Evolutionary conservation across 129 eudicot genomes (phyloP), one percentile per base, ranked within the genome.

Genomic region (Solidago caesia): DNA sequence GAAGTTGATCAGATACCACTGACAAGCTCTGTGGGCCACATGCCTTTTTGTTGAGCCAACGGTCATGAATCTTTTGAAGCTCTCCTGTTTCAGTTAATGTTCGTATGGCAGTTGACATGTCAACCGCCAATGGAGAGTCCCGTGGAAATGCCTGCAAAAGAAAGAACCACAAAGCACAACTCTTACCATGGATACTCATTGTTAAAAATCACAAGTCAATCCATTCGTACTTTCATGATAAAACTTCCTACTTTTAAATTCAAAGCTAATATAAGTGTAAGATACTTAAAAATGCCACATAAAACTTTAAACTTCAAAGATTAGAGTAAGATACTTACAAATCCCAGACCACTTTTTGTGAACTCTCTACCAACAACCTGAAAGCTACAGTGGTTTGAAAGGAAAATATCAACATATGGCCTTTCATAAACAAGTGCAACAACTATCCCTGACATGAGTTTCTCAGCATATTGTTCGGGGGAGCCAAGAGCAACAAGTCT

Each of bases 11-110:
- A 4, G 64, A 58, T 16, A 56, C 62, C 13, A 52, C 6, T 21
- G 61, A 55, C 26, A 25, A 55, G 61, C 61, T 55, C n/a, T 55
- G 61, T 55, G 61, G 61, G 61, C 61, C 61, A 55, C 61, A 55
- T 25, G 61, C 61, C 13, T 55, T 21, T 55, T 55, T 55, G 61
- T 55, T 55, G 61, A 55, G 61, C 61, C 61, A 55, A 4, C 7
- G 21, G 61, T 55, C 61, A 14, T 14, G 61, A 55, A 55, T 55
- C 61, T 55, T 55, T 13, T 55, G 61, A 14, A 55, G 25, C 61
- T 55, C 61, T 14, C 61, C 61, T 0, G 61, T 55, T 55, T 55
- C 61, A 2, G 25, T n/a, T 55, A 55, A 55, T n/a, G 14, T 55
- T 55, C 4, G 61, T 55, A 55, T 55, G 61, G 61, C 61, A 15